phyloP scores from a whole-genome alignment of 148 eudicot genomes.

The Cornus kousa region DNA sequence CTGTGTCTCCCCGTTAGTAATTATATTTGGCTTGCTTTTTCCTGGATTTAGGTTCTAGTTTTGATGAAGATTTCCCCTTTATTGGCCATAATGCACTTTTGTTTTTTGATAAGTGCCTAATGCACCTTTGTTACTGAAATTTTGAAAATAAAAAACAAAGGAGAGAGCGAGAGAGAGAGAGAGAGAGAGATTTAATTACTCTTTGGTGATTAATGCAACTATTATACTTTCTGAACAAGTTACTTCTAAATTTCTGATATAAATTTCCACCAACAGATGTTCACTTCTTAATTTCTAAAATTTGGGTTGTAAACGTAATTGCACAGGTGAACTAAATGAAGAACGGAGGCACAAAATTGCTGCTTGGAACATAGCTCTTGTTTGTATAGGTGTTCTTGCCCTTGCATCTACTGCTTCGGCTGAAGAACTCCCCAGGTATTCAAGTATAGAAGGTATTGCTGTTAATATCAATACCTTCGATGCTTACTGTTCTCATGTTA shows the following conservation, averaged over 20 bases:
- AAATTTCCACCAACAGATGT: neutral
- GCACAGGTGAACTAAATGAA: slow-evolving; percentile 29
- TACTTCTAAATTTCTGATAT: neutral
- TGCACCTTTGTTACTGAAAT: neutral
- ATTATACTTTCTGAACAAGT: no score
- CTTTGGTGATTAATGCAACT: neutral
- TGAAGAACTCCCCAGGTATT: slow-evolving; percentile 40
- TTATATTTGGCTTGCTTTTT: neutral
- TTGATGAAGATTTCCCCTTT: neutral
- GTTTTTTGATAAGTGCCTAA: neutral
- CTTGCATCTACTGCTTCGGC: slow-evolving; percentile 59
- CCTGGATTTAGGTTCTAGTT: neutral
- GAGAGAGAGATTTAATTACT: neutral
- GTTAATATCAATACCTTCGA: no score
- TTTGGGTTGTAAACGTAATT: neutral
- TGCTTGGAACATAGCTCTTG: slow-evolving; percentile 39
- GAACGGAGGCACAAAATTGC: slow-evolving; percentile 41
- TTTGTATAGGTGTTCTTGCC: slow-evolving; percentile 39
- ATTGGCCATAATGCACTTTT: neutral
- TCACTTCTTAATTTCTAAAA: neutral
- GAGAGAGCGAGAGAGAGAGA: no score
- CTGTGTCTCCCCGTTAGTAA: neutral
- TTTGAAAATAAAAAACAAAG: neutral
- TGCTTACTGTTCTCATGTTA: no score
- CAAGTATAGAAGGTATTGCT: no score